Conservation (phyloP, 331 rosid genomes). For the Prunus yedoensis region DNA sequence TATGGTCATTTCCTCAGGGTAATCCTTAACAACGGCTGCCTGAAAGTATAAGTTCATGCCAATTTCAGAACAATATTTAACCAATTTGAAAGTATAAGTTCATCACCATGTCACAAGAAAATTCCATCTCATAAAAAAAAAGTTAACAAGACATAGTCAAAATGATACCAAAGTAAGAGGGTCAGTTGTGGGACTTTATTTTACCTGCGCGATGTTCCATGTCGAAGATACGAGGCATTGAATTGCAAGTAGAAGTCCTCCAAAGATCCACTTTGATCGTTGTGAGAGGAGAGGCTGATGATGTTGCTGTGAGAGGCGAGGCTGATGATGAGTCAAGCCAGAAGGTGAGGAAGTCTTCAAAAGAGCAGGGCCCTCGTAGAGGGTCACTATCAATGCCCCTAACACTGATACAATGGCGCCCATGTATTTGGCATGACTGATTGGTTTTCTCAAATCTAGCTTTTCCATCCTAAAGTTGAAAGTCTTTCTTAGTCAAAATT, state of each 20-base stretch:
- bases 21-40: conserved; percentile 27
- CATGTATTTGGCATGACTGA: conserved; percentile 32
- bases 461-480: conserved; percentile 35
- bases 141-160: not conserved
- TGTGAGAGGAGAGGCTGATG: not conserved
- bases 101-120: not conserved
- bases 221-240: conserved; percentile 16
- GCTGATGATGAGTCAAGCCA: not conserved
- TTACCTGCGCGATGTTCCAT: conserved; percentile 43
- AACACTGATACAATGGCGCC: conserved; percentile 35
- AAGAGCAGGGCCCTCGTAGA: conserved; percentile 35
- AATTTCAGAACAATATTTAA: not conserved
- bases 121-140: not conserved
- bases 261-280: conserved; percentile 29
- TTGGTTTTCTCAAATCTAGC: conserved; percentile 21
- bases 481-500: not conserved
- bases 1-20: conserved; percentile 29
- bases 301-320: not conserved
- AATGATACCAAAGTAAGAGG: not conserved
- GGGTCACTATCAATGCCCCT: conserved; percentile 40
- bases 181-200: not conserved
- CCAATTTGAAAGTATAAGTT: not conserved
- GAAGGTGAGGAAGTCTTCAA: conserved; percentile 5
- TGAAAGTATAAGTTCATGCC: conserved; percentile 15
- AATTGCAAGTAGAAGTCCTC: conserved; percentile 33